Conservation (phyloP, 2,329 filamentous ascomycete genomes). For the Furcasterigmium sp. region DNA sequence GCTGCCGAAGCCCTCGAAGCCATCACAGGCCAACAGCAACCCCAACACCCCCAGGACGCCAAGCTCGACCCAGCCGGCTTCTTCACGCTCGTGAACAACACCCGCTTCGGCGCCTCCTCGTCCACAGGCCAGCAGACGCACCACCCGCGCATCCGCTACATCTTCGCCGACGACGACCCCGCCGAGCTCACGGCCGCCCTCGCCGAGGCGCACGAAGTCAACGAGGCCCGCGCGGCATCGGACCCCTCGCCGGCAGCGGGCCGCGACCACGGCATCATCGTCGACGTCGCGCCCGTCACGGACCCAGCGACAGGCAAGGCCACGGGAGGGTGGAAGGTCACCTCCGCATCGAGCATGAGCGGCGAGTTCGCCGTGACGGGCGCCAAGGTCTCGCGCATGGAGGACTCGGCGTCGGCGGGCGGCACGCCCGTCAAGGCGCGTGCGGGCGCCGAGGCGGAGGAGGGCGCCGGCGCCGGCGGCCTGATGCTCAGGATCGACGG, state of each 20-base stretch:
- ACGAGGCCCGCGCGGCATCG: conserved; percentile 19
- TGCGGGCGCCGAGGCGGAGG: conserved; percentile 21
- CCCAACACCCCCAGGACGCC: neutral
- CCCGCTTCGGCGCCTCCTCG: conserved; percentile 59
- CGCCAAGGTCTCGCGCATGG: conserved; percentile 38
- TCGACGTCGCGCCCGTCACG: conserved; percentile 44
- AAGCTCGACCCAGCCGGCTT: conserved; percentile 28
- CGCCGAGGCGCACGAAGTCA: conserved; percentile 25
- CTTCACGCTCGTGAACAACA: conserved; percentile 80
- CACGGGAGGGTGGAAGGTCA: conserved; percentile 45
- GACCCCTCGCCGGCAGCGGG: conserved; percentile 7
- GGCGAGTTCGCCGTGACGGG: conserved; percentile 62
- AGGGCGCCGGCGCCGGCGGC: conserved; percentile 25
- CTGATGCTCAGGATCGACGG: conserved; percentile 62
- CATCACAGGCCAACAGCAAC: neutral
- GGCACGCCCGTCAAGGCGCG: neutral
- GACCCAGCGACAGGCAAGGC: conserved; percentile 12
- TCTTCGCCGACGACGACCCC: conserved; percentile 88
- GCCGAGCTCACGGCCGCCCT: conserved; percentile 67
- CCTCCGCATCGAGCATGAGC: conserved; percentile 66
- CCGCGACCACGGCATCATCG: conserved; percentile 31
- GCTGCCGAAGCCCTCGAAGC: neutral
- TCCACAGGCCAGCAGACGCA: conserved; percentile 53
- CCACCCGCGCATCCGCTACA: conserved; percentile 84
- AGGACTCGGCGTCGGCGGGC: conserved; percentile 15